These are phyloP conservation scores for Beta macrorhiza DNA, from an alignment of 179 eudicot species.

Conservation along the genomic window DNA sequence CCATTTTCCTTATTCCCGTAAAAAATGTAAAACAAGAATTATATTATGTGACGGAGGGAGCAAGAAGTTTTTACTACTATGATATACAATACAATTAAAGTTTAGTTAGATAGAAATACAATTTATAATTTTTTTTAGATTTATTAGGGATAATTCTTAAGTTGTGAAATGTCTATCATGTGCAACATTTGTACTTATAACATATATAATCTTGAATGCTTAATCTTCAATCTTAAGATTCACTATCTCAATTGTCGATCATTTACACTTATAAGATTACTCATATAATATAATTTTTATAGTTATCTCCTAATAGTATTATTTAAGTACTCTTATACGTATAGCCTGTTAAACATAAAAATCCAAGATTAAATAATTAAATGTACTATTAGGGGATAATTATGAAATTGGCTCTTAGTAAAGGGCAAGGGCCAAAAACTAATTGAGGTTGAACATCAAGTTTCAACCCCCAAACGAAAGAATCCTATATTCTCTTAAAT, in stretches of 20 bases:
- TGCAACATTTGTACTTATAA: background rate
- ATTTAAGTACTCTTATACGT: background rate
- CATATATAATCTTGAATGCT: background rate
- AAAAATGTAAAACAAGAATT: too few relatives aligned
- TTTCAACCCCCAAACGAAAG: background rate
- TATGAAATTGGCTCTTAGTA: slow-evolving; percentile 16
- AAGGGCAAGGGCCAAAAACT: slow-evolving; percentile 15
- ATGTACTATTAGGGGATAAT: background rate
- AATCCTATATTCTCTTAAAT: background rate
- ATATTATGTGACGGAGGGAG: too few relatives aligned
- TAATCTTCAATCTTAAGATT: background rate
- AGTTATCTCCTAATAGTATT: too few relatives aligned
- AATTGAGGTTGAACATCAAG: background rate
- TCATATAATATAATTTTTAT: too few relatives aligned
- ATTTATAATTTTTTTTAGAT: too few relatives aligned
- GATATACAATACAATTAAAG: too few relatives aligned
- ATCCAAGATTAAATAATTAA: background rate
- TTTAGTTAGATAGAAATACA: too few relatives aligned
- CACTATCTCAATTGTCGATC: background rate
- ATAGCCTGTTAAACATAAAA: background rate
- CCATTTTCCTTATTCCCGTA: too few relatives aligned
- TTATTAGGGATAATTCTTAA: too few relatives aligned
- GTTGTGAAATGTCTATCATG: background rate
- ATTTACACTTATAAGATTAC: background rate
- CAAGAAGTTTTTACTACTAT: too few relatives aligned